phyloP scores from a whole-genome alignment of 768 basidiomycete genomes.

The Trametes coccinea region DNA sequence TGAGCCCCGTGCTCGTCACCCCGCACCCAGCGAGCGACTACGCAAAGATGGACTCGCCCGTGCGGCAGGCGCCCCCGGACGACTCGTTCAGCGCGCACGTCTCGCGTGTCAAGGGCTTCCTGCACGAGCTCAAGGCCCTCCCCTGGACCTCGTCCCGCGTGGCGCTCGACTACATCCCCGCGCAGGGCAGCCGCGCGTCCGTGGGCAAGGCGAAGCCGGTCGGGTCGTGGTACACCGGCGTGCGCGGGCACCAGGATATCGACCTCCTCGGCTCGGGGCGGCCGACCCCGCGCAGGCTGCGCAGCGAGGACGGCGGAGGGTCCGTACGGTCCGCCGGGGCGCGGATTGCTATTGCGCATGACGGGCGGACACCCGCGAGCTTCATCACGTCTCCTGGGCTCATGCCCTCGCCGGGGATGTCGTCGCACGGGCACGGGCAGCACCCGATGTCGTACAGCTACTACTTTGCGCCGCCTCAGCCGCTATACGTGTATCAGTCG shows the following conservation, averaged over 20 bases:
- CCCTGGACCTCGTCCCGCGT: conserved; percentile 40
- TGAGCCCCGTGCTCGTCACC: conserved; percentile 31
- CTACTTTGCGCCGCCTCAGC: conserved; percentile 26
- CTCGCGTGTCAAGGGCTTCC: conserved; percentile 33
- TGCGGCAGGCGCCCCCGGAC: conserved; percentile 23
- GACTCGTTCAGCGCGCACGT: conserved; percentile 34
- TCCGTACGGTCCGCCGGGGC: conserved; percentile 1
- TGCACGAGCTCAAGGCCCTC: conserved; percentile 35
- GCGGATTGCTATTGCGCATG: conserved; percentile 7
- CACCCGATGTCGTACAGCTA: conserved; percentile 27
- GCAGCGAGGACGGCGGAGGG: conserved; percentile 6
- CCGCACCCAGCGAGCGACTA: conserved; percentile 37
- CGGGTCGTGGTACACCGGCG: conserved; percentile 29
- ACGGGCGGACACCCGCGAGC: conserved; percentile 15
- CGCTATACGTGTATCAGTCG: conserved; percentile 25
- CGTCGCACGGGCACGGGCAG: conserved; percentile 25
- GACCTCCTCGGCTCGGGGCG: conserved; percentile 28
- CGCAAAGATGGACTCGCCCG: conserved; percentile 36
- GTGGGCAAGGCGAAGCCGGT: conserved; percentile 18
- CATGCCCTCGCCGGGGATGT: conserved; percentile 24
- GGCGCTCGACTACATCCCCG: conserved; percentile 37
- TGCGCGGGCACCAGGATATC: conserved; percentile 23
- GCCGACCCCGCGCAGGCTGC: conserved; percentile 4
- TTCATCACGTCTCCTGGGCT: conserved; percentile 20
- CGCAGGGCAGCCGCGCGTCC: conserved; percentile 28